Evolutionary conservation across 2,329 filamentous ascomycete genomes (phyloP), one percentile per base, ranked within the genome.

Genomic region (Ascochyta lentis): DNA sequence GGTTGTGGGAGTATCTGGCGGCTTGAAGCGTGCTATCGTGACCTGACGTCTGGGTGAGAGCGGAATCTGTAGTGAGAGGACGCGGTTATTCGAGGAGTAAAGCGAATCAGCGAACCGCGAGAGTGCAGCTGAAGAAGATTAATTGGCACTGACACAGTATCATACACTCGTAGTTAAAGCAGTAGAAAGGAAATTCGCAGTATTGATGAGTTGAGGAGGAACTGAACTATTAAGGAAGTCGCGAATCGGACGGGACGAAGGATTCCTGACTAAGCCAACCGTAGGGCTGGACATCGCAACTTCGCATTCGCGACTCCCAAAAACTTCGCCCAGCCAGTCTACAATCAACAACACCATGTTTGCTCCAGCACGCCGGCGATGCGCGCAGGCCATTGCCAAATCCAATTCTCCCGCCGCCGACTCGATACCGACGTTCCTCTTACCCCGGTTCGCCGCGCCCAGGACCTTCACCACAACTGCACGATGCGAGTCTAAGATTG

Each of bases 401-500:
- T 75, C 80, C 55, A 78, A 83, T 39, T 54, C 49, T 42, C 57
- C 75, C 22, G 41, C 64, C 3, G 76, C 81, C 50, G 77, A 81
- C 55, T 82, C 82, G n/a, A 79, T 92, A 42, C 89, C 90, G 27
- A 77, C 84, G 24, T 92, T 93, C 74, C 86, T 94, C 44, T 79
- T 91, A 43, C 88, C 92, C 77, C 86, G 85, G 70, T 61, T 77
- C 63, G 50, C 76, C 6, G 69, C 76, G 62, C 59, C 71, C 42
- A 81, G 83, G 70, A 78, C 79, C 60, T 97, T 97, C 81, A 93
- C 90, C 53, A 88, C 86, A 38, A 89, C 91, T 39, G 73, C 86
- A 49, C 77, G 78, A 72, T 82, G 83, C 65, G 78, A 82, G 54
- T 97, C 94, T 40, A 95, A 97, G 82, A 89, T 99, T 60, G 95